Conservation (phyloP, 495 filamentous ascomycete genomes). For the Rhizodiscina lignyota region DNA sequence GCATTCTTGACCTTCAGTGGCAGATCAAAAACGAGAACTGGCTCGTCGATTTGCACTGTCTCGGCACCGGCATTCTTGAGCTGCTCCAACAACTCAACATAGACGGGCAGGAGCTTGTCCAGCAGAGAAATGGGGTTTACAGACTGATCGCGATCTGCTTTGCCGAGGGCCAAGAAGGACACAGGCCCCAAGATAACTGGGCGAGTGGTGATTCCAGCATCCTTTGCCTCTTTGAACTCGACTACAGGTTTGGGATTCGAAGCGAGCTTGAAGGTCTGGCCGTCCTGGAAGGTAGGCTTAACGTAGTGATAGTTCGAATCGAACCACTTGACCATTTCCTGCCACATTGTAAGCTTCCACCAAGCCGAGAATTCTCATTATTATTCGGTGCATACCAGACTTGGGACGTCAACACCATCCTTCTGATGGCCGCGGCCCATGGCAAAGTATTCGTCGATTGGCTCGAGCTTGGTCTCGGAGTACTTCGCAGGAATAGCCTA, state of each 20-base stretch:
- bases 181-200: slow-evolving; percentile 92
- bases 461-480: slow-evolving; percentile 63
- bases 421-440: slow-evolving; percentile 98
- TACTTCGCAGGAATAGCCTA: slow-evolving; percentile 84
- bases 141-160: slow-evolving; percentile 86
- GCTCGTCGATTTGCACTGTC: slow-evolving; percentile 94
- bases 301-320: slow-evolving; percentile 99
- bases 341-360: neutral
- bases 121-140: slow-evolving; percentile 87
- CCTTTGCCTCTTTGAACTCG: slow-evolving; percentile 95
- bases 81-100: slow-evolving; percentile 73
- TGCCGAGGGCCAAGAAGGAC: slow-evolving; percentile 88
- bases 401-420: slow-evolving; percentile 79
- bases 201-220: slow-evolving; percentile 78
- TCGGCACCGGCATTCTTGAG: slow-evolving; percentile 93
- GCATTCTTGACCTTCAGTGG: slow-evolving; percentile 75
- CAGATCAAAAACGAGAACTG: slow-evolving; percentile 85
- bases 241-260: slow-evolving; percentile 78
- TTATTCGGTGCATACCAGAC: slow-evolving; percentile 32
- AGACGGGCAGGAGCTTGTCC: slow-evolving; percentile 78
- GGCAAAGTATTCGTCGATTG: slow-evolving; percentile 94
- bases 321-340: slow-evolving; percentile 99
- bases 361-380: slow-evolving; percentile 1
- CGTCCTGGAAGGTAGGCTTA: slow-evolving; percentile 91
- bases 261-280: slow-evolving; percentile 83